These are phyloP conservation scores for Chalciporus sp. DNA, from an alignment of 1,284 basidiomycete genomes.

Conservation along the genomic window DNA sequence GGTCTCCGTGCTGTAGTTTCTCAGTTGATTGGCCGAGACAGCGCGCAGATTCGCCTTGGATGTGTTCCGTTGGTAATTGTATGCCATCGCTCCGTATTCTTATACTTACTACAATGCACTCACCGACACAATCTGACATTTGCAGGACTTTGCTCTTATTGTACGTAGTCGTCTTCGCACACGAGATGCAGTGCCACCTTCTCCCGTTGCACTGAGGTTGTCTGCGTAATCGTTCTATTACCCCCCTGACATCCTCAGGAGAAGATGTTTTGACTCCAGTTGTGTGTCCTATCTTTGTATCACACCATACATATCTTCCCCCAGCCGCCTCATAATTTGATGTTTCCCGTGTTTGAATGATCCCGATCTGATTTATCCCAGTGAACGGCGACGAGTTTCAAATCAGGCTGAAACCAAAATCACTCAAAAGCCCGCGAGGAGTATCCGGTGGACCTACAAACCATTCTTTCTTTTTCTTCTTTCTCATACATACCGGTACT, in stretches of 20 bases:
- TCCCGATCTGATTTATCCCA: neutral
- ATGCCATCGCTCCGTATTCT: neutral
- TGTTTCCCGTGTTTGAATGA: conserved; percentile 1
- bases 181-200: neutral
- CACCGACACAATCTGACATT: neutral
- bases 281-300: conserved; percentile 11
- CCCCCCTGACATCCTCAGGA: neutral
- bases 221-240: conserved; percentile 3
- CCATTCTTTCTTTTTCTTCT: neutral
- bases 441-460: neutral
- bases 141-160: conserved; percentile 26
- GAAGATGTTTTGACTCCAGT: conserved; percentile 4
- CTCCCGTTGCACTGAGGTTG: neutral
- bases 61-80: conserved; percentile 23
- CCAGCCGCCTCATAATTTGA: conserved; percentile 6
- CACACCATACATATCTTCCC: neutral
- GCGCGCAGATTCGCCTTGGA: conserved; percentile 9
- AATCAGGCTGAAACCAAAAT: conserved; percentile 6
- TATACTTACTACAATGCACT: too few species aligned
- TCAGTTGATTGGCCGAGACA: conserved; percentile 23
- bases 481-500: neutral
- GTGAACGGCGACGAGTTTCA: conserved; percentile 5
- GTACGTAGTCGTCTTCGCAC: conserved; percentile 14
- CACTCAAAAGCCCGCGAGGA: neutral
- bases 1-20: conserved; percentile 20